phyloP scores from a whole-genome alignment of 2,329 filamentous ascomycete genomes.

The Aureobasidium sp. region DNA sequence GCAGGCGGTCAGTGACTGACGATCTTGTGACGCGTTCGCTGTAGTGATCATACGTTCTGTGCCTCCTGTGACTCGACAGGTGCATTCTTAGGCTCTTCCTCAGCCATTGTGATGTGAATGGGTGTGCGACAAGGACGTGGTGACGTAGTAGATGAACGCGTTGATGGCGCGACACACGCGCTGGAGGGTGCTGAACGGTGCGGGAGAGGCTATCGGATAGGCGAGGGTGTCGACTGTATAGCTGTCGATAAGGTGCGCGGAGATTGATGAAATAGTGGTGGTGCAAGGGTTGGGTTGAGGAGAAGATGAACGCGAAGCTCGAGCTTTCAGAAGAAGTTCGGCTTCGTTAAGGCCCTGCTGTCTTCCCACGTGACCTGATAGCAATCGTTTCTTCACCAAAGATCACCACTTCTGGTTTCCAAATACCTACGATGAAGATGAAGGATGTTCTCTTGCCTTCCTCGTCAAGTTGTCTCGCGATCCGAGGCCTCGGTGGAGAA shows the following conservation, averaged over 20 bases:
- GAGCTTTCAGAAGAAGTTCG: conserved; percentile 3
- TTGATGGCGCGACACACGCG: conserved; percentile 9
- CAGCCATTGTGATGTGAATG: conserved; percentile 20
- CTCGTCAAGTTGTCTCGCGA: background rate
- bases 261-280: conserved; percentile 9
- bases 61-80: conserved; percentile 19
- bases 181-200: background rate
- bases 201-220: background rate
- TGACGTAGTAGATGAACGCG: conserved; percentile 13
- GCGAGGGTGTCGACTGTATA: background rate
- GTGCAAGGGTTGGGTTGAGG: conserved; percentile 6
- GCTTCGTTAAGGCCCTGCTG: background rate
- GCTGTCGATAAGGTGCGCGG: background rate
- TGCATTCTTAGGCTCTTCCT: conserved; percentile 20
- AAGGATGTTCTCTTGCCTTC: background rate
- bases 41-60: conserved; percentile 6
- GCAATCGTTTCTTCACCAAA: background rate
- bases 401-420: background rate
- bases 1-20: conserved; percentile 1
- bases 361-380: conserved; percentile 2
- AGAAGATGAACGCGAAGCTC: conserved; percentile 8
- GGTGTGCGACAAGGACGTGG: background rate
- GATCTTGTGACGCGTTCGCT: background rate
- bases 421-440: background rate
- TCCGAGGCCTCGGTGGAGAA: background rate